A percentile compares a stretch with the other conserved stretches of the same genome.
phyloP scores from a whole-genome alignment of 1,284 basidiomycete species.

The Sanghuangporus sanghuang region DNA sequence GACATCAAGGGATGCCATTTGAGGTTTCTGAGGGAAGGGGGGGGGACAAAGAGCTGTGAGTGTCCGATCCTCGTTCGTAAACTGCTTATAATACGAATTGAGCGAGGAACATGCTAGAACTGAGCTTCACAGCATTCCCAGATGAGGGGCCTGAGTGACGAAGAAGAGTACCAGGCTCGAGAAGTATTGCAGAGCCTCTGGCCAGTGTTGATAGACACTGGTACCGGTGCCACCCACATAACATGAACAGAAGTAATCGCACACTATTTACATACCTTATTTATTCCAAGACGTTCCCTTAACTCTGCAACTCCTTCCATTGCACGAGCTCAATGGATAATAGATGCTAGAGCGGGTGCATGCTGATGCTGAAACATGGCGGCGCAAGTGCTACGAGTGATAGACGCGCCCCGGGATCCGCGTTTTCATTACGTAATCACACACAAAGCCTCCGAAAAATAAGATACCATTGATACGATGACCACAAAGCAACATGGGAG shows the following conservation, averaged over 20 bases:
- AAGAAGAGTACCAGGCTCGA: background rate
- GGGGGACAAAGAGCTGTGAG: background rate
- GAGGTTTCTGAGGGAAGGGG: background rate
- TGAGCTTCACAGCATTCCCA: background rate
- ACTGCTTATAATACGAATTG: background rate
- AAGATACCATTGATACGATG: background rate
- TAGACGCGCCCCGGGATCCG: background rate
- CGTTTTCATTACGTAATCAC: background rate
- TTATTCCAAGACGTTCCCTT: background rate
- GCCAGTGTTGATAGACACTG: background rate
- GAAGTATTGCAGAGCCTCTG: background rate
- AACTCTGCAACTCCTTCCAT: conserved; percentile 8
- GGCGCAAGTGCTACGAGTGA: background rate
- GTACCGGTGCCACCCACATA: background rate
- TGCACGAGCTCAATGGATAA: background rate
- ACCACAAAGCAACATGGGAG: background rate
- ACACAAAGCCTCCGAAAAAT: background rate
- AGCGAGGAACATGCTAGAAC: conserved; percentile 3
- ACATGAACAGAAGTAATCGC: background rate
- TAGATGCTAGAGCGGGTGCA: background rate
- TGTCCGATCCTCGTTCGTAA: background rate
- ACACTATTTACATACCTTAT: background rate
- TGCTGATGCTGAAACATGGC: background rate
- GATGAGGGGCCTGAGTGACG: background rate
- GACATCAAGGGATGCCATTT: background rate